Evolutionary conservation across 345 rosid genomes (phyloP), one percentile per base, ranked within the genome.

Genomic region (Dimocarpus longan): DNA sequence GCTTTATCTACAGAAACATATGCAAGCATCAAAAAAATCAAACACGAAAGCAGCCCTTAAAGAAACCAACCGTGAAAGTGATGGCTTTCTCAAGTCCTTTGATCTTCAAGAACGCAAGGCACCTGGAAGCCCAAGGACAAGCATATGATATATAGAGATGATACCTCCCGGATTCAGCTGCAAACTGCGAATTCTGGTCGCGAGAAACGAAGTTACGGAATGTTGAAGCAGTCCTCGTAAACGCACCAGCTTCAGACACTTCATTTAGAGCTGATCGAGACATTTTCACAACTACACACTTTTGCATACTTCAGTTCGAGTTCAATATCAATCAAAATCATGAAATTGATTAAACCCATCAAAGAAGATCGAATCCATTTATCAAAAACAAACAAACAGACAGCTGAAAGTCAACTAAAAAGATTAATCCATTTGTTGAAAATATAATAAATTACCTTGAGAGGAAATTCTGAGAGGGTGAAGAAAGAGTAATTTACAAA

Each of bases 61-160:
- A 57, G 63, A 59, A n/a, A 57, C 90, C 78, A 46, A 92, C 98
- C 86, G 96, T 89, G 85, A 92, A 92, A 82, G 86, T 73, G 81
- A 95, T 93, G 79, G 89, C 92, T 65, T 88, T 85, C 39, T 90
- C 93, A 63, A 95, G 98, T 67, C 98, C 98, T 83, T 93, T 95
- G 80, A 93, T 78, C 89, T 90, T 92, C 82, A 95, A 82, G 86
- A 83, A 93, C 19, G 98, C 88, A 74, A 95, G 90, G 74, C 97
- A 93, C 79, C 98, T 87, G 32, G 92, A 91, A 62, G 97, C 98
- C 98, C 98, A 93, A 11, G 98, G 98, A 79, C 98, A 95, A 75
- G 98, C 98, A 87, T 95, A 93, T 3, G 97, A 95, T 77, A 95
- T 80, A 66, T 95, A 95, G 50, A 95, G 90, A 92, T 93, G 98